Base-by-base conservation (phyloP, 164 flowering plant genomes). In the Umbilicus rupestris region DNA sequence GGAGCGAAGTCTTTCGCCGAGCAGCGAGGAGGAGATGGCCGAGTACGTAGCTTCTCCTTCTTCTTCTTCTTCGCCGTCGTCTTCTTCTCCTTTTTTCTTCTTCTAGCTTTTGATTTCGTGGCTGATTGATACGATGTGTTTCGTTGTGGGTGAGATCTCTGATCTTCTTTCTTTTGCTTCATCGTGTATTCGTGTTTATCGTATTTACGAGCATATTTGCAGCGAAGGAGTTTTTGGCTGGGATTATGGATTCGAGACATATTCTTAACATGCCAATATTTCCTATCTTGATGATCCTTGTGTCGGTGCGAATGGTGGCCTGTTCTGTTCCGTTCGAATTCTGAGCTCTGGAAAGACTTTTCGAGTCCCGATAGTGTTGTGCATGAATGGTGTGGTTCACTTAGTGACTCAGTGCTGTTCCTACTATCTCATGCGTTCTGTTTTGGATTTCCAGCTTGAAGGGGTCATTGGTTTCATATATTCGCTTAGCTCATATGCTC, bases 1-100 rank as follows among this genome's bases (percentile, higher is more conserved):
- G 50, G 82, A 77, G 69, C 74, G 79, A 64, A 79, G 76, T 81
- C 77, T 59, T 70, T 79, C 79, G 47, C 69, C 81, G 3, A 71
- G 76, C 31, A 59, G 72, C 33, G 83, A 65, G 16, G 78, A 76
- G 11, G 75, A 77, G 60, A 55, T 28, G 60, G 33, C 60, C 67
- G 83, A 80, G 87, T 83, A 71, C 52, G 85, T 75, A 63, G 37
- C 41, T 12, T 42, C 31, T 69, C 31, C 35, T 14, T 63, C 47
- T 64, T 44, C 39, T 29, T 20, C 37, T 5, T 66, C 31, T 33
- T 63, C 46, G 15, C n/a, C 37, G 37, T 35, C 37, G 37, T 35
- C 37, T 35, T 35, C 37, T 35, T 35, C 37, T 35, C 7, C 37
- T 35, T 35, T 35, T 35, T 35, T 5, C 10, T 10, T 41, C 10